These are phyloP conservation scores for Papiliotrema terrestris DNA, from an alignment of 1,284 basidiomycete genomes.

Conservation along the genomic window DNA sequence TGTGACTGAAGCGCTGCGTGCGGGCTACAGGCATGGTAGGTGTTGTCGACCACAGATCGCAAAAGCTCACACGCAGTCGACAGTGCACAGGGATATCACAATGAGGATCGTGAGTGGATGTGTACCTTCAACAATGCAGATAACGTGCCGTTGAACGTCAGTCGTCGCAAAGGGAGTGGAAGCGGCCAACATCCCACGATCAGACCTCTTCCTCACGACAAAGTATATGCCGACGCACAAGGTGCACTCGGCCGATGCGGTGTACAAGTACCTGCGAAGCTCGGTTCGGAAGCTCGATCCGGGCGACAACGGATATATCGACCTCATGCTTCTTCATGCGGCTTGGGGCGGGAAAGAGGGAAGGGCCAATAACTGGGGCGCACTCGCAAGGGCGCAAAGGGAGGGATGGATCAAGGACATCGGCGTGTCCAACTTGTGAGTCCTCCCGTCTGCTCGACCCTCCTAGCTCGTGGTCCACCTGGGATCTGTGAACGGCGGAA, in stretches of 20 bases:
- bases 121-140: too few species aligned
- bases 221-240: conserved; percentile 59
- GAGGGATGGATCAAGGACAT: conserved; percentile 66
- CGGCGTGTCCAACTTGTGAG: conserved; percentile 73
- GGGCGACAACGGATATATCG: conserved; percentile 55
- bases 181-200: conserved; percentile 32
- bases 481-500: too few species aligned
- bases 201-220: conserved; percentile 52
- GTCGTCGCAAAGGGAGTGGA: conserved; percentile 30
- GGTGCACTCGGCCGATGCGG: conserved; percentile 53
- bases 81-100: conserved; percentile 65
- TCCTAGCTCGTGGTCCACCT: background rate
- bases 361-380: conserved; percentile 36
- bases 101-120: conserved; percentile 64
- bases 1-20: conserved; percentile 63
- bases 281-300: conserved; percentile 21
- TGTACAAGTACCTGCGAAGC: conserved; percentile 33
- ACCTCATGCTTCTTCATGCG: conserved; percentile 70
- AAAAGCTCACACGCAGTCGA: conserved; percentile 19
- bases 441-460: background rate
- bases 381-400: conserved; percentile 46
- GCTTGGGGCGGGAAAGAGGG: conserved; percentile 30
- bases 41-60: too few species aligned
- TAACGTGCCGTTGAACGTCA: too few species aligned
- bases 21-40: conserved; percentile 59